phyloP scores from a whole-genome alignment of 2,329 filamentous ascomycete genomes.

The Alternaria ventricosa region DNA sequence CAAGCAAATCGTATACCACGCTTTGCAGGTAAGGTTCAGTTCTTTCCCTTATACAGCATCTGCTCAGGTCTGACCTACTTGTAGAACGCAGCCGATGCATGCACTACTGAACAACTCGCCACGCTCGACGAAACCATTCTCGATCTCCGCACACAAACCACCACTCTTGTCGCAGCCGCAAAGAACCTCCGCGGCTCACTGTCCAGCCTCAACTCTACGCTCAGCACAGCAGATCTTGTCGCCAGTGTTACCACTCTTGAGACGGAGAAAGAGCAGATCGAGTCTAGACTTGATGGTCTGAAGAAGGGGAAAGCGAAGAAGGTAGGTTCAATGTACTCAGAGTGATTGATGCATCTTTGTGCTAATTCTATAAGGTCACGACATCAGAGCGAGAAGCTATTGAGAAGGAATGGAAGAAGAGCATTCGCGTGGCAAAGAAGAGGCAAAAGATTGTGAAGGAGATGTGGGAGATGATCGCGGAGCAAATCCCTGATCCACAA shows the following conservation, averaged over 20 bases:
- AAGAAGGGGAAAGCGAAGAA: slow-evolving; percentile 52
- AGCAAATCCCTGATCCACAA: slow-evolving; percentile 56
- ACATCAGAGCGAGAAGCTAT: slow-evolving; percentile 56
- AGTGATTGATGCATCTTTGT: background rate
- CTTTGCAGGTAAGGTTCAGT: slow-evolving; percentile 49
- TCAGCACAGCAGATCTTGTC: slow-evolving; percentile 60
- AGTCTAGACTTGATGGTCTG: slow-evolving; percentile 50
- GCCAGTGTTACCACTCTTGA: slow-evolving; percentile 53
- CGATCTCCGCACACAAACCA: slow-evolving; percentile 54
- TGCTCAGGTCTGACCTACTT: background rate
- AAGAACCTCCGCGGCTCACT: slow-evolving; percentile 59
- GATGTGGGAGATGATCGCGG: slow-evolving; percentile 59
- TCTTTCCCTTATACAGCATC: background rate
- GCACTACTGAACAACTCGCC: slow-evolving; percentile 57
- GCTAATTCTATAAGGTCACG: background rate
- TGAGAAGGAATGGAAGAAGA: slow-evolving; percentile 55
- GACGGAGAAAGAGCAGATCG: slow-evolving; percentile 52
- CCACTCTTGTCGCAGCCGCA: slow-evolving; percentile 54
- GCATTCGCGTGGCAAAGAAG: slow-evolving; percentile 45
- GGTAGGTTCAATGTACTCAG: slow-evolving; percentile 43
- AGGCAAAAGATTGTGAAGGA: slow-evolving; percentile 59
- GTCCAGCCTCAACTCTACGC: slow-evolving; percentile 54
- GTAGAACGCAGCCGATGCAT: slow-evolving; percentile 58
- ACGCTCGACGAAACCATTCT: slow-evolving; percentile 58
- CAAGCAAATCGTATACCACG: slow-evolving; percentile 69